phyloP scores from a whole-genome alignment of 352 stramenopile genomes.

The Globisporangium uncinulatum region DNA sequence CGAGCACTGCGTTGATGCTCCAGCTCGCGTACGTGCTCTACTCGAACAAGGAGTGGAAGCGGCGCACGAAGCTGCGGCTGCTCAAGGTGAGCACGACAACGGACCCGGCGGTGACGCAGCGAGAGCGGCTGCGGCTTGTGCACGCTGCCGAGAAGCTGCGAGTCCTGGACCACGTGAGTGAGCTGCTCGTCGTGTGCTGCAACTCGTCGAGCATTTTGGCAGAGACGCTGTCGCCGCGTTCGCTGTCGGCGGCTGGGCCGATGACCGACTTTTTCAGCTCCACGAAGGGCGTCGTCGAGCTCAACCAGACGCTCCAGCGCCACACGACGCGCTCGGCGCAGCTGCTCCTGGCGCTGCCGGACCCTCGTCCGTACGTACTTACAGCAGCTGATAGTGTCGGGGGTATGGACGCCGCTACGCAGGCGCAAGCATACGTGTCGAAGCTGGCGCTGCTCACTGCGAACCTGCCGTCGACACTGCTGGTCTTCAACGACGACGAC shows the following conservation, averaged over 20 bases:
- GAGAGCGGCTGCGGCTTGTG: constrained; percentile 20
- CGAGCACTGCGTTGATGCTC: constrained; percentile 34
- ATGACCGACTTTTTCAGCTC: constrained; percentile 17
- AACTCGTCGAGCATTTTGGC: constrained; percentile 30
- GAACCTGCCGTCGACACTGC: constrained; percentile 42
- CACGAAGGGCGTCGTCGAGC: constrained; percentile 20
- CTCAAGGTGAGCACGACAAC: constrained; percentile 21
- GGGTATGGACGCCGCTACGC: neutral
- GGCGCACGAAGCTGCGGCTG: constrained; percentile 20
- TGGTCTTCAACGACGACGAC: constrained; percentile 47
- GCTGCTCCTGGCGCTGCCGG: constrained; percentile 37
- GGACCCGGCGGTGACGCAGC: constrained; percentile 16
- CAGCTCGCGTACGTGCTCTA: constrained; percentile 38
- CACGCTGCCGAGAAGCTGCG: constrained; percentile 22
- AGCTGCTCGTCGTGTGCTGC: constrained; percentile 38
- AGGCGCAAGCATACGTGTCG: constrained; percentile 16
- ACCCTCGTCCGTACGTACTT: constrained; percentile 12
- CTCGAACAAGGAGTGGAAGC: constrained; percentile 29
- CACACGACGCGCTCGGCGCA: constrained; percentile 34
- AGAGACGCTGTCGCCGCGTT: constrained; percentile 11
- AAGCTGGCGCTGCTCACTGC: constrained; percentile 35
- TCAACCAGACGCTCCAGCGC: constrained; percentile 46
- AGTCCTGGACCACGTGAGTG: constrained; percentile 28
- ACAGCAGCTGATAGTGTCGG: neutral
- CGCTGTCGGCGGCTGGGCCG: constrained; percentile 1